Evolutionary conservation across 495 filamentous ascomycete genomes (phyloP).

Genomic region (Daldinia bambusicola): DNA sequence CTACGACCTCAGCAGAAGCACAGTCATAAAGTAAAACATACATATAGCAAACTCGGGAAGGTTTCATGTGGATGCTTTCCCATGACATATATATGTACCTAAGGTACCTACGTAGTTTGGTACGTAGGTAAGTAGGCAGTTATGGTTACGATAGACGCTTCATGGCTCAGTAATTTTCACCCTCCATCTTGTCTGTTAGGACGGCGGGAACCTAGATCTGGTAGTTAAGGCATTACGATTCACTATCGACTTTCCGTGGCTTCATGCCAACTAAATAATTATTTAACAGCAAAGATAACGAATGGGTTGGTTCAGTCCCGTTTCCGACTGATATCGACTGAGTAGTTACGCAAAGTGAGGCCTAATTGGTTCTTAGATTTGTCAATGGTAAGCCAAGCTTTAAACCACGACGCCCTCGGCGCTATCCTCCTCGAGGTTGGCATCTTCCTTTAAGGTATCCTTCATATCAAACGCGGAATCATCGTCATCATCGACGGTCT

Average conservation of each 20-base stretch:
- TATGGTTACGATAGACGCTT: too few relatives aligned
- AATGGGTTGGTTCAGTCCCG: background rate
- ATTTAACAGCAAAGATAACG: background rate
- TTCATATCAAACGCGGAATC: slow-evolving; percentile 17
- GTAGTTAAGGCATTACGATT: background rate
- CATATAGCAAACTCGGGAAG: too few relatives aligned
- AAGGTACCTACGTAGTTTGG: too few relatives aligned
- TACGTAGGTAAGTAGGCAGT: too few relatives aligned
- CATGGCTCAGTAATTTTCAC: too few relatives aligned
- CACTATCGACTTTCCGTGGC: background rate
- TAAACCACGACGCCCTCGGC: background rate
- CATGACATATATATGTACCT: too few relatives aligned
- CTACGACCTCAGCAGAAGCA: too few relatives aligned
- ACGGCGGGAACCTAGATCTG: background rate
- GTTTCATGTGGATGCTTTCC: too few relatives aligned
- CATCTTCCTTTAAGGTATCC: slow-evolving; percentile 4
- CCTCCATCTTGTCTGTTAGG: too few relatives aligned
- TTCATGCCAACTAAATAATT: background rate
- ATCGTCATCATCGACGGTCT: slow-evolving; percentile 6
- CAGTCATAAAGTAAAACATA: too few relatives aligned
- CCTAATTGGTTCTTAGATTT: background rate
- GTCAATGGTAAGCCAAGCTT: too few relatives aligned
- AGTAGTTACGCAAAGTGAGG: background rate
- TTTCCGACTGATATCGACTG: background rate
- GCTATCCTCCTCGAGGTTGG: background rate